Percentiles rank a stretch among this genome's conserved stretches.
Evolutionary conservation across 805 yeast species (phyloP).

Genomic region (Yarrowia sp.): DNA sequence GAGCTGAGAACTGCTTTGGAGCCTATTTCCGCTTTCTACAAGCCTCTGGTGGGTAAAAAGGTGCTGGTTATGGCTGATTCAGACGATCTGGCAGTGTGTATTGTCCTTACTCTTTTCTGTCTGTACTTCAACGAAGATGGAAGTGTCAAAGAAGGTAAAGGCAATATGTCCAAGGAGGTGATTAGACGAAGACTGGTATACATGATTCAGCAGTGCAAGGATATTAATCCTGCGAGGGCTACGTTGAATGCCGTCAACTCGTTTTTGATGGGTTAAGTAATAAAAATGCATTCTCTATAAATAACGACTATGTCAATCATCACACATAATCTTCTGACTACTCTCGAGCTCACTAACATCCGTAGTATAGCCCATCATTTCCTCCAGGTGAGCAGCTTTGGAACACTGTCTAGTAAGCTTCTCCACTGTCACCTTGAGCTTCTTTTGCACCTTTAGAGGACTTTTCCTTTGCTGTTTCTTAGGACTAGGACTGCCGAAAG

Average conservation of each 20-base stretch:
- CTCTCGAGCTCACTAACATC: neutral
- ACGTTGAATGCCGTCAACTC: slow-evolving; percentile 71
- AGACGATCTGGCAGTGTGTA: slow-evolving; percentile 63
- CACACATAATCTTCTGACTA: slow-evolving; percentile 21
- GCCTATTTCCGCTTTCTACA: slow-evolving; percentile 40
- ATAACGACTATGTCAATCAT: neutral
- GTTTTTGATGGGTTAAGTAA: slow-evolving; percentile 47
- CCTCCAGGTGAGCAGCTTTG: slow-evolving; percentile 2
- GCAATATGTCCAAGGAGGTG: slow-evolving; percentile 45
- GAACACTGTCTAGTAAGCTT: slow-evolving; percentile 8
- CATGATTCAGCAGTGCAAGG: slow-evolving; percentile 46
- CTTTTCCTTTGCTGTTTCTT: neutral
- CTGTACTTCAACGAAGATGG: slow-evolving; percentile 47
- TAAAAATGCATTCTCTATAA: neutral
- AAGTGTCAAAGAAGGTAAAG: neutral
- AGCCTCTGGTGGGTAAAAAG: slow-evolving; percentile 29
- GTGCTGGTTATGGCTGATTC: slow-evolving; percentile 57
- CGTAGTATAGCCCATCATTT: slow-evolving; percentile 3
- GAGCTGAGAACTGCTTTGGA: slow-evolving; percentile 52
- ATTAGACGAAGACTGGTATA: slow-evolving; percentile 56
- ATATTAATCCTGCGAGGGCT: slow-evolving; percentile 72
- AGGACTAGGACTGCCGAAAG: slow-evolving; percentile 19
- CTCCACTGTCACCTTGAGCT: slow-evolving; percentile 16
- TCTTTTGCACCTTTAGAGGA: neutral
- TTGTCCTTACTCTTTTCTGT: slow-evolving; percentile 54